Evolutionary conservation across 192 early-diverging fungal genomes (phyloP).

Genomic region (Kappamyces sp.): DNA sequence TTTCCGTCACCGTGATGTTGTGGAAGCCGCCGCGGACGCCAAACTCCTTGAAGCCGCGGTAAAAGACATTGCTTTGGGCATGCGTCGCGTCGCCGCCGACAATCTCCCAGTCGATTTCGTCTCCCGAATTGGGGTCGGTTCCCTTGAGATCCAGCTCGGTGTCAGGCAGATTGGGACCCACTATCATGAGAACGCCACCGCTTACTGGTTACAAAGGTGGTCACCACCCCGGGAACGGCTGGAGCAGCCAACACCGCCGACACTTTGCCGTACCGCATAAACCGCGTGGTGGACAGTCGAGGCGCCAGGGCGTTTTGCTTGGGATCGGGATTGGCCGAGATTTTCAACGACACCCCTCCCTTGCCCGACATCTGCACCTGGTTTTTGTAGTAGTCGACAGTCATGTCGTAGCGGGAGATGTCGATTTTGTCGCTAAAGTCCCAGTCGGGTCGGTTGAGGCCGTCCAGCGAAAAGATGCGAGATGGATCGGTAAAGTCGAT

Average conservation of each 20-base stretch:
- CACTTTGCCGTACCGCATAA: slow-evolving; percentile 3
- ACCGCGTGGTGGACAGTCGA: not conserved
- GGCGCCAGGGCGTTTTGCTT: not conserved
- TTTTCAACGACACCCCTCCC: too few species aligned
- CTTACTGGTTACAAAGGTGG: slow-evolving; percentile 14
- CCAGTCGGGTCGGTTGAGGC: not conserved
- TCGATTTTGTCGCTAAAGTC: not conserved
- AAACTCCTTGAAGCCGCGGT: slow-evolving; percentile 20
- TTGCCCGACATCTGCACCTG: too few species aligned
- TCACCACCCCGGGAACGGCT: slow-evolving; percentile 7
- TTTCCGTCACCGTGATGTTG: not conserved
- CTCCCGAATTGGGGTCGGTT: too few species aligned
- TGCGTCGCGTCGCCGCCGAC: slow-evolving; percentile 17
- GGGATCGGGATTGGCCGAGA: too few species aligned
- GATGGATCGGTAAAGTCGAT: slow-evolving; percentile 10
- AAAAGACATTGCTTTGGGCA: slow-evolving; percentile 37
- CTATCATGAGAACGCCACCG: too few species aligned
- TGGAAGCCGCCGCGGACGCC: slow-evolving; percentile 13
- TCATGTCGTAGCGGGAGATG: too few species aligned
- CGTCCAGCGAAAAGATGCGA: slow-evolving; percentile 4
- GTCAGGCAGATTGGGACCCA: slow-evolving; percentile 6
- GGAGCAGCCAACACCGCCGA: slow-evolving; percentile 1
- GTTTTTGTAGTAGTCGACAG: too few species aligned
- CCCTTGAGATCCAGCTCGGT: slow-evolving; percentile 3
- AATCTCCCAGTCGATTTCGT: slow-evolving; percentile 50